Conservation (phyloP, 345 rosid genomes). For the Laguncularia racemosa region DNA sequence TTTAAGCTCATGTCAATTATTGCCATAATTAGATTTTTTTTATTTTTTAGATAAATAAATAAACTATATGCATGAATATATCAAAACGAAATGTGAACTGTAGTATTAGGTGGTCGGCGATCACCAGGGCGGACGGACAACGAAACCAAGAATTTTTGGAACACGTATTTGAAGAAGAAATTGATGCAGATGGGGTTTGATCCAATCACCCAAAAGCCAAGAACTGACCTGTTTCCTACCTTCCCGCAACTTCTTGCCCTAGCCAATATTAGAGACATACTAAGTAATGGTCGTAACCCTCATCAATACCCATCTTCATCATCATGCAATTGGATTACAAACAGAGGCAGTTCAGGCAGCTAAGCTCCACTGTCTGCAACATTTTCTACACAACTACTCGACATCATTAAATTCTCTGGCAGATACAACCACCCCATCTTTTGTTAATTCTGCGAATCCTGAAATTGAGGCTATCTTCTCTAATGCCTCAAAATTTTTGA, state of each 20-base stretch:
- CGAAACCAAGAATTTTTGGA: conserved; percentile 68
- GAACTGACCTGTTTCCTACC: conserved; percentile 51
- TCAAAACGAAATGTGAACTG: too few species aligned
- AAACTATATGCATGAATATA: too few species aligned
- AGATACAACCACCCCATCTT: too few species aligned
- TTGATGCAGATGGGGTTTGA: conserved; percentile 80
- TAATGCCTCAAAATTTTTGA: too few species aligned
- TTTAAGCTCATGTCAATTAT: too few species aligned
- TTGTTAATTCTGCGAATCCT: too few species aligned
- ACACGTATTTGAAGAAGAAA: conserved; percentile 64
- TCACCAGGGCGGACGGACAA: conserved; percentile 65
- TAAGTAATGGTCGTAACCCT: conserved; percentile 2
- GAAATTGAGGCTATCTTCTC: too few species aligned
- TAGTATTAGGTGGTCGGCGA: conserved; percentile 54
- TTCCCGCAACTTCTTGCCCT: conserved; percentile 55
- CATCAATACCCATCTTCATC: conserved; percentile 18
- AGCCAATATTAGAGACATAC: conserved; percentile 30
- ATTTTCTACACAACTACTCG: conserved; percentile 10
- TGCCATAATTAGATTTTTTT: too few species aligned
- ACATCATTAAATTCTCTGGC: too few species aligned
- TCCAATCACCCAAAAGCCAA: conserved; percentile 73
- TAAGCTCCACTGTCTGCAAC: conserved; percentile 40
- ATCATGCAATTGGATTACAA: conserved; percentile 37
- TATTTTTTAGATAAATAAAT: too few species aligned
- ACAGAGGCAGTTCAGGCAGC: conserved; percentile 45